These are phyloP conservation scores for Cercophora scortea DNA, from an alignment of 495 filamentous ascomycete genomes.

Conservation along the genomic window DNA sequence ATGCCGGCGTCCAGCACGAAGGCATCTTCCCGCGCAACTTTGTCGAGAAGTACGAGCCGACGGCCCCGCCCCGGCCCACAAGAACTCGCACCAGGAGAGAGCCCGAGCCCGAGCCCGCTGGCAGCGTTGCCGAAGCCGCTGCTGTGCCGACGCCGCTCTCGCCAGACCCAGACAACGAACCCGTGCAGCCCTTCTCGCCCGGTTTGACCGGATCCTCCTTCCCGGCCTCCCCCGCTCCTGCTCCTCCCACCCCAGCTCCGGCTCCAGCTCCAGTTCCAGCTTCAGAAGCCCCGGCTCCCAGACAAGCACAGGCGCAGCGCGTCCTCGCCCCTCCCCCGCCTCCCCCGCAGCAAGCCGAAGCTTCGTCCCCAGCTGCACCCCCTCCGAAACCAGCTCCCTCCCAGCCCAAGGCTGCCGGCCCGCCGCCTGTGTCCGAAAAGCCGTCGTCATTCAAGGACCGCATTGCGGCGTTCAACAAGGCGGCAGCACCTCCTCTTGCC, in stretches of 20 bases:
- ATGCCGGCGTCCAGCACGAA: slow-evolving; percentile 61
- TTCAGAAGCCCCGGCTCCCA: slow-evolving; percentile 28
- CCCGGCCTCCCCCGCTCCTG: slow-evolving; percentile 19
- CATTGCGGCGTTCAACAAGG: slow-evolving; percentile 93
- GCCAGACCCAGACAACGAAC: slow-evolving; percentile 20
- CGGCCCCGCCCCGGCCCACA: slow-evolving; percentile 76
- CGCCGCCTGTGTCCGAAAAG: slow-evolving; percentile 72
- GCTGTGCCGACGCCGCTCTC: slow-evolving; percentile 22
- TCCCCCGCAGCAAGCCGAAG: slow-evolving; percentile 21
- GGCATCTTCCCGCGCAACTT: slow-evolving; percentile 97
- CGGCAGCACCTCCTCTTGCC: slow-evolving; percentile 72
- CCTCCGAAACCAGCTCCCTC: slow-evolving; percentile 34
- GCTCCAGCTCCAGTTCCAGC: slow-evolving; percentile 17
- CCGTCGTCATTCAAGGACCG: slow-evolving; percentile 88
- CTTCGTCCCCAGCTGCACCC: slow-evolving; percentile 12
- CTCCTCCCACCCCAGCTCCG: slow-evolving; percentile 18
- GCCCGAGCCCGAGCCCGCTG: slow-evolving; percentile 25
- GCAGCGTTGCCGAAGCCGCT: slow-evolving; percentile 45
- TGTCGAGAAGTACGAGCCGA: slow-evolving; percentile 89
- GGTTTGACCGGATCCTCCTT: slow-evolving; percentile 13
- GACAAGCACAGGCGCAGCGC: slow-evolving; percentile 28
- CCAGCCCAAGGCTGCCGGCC: slow-evolving; percentile 42
- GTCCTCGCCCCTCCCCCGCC: slow-evolving; percentile 32
- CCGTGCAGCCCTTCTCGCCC: slow-evolving; percentile 20
- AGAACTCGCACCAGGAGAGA: slow-evolving; percentile 73